These are phyloP conservation scores for Phytophthora tubulina DNA, from an alignment of 352 stramenopile genomes.

Conservation along the genomic window DNA sequence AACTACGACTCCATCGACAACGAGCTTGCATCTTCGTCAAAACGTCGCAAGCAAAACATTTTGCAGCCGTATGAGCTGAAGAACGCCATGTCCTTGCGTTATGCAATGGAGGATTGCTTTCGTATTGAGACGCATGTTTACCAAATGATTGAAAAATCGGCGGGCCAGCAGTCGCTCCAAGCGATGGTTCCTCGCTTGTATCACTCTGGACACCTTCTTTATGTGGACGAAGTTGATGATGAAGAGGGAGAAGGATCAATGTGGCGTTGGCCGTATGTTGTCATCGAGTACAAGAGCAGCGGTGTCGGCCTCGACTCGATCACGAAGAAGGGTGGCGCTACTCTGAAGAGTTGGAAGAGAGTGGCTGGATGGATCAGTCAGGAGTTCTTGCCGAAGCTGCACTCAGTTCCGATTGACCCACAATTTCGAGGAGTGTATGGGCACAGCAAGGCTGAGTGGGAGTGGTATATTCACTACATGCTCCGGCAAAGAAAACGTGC, in stretches of 20 bases:
- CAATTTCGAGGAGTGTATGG: constrained; percentile 62
- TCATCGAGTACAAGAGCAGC: constrained; percentile 73
- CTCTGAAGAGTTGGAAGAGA: constrained; percentile 53
- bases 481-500: constrained; percentile 69
- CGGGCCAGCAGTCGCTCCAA: constrained; percentile 26
- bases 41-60: constrained; percentile 56
- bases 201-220: constrained; percentile 60
- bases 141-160: constrained; percentile 52
- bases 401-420: constrained; percentile 61
- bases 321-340: constrained; percentile 63
- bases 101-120: constrained; percentile 82
- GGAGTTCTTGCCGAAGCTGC: constrained; percentile 69
- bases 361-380: constrained; percentile 70
- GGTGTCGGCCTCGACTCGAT: constrained; percentile 63
- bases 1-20: constrained; percentile 46
- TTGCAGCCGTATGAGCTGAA: constrained; percentile 67
- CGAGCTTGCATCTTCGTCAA: constrained; percentile 26
- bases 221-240: constrained; percentile 74
- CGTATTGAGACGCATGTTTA: constrained; percentile 72
- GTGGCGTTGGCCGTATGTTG: constrained; percentile 89
- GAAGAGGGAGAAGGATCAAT: constrained; percentile 68
- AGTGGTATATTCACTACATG: constrained; percentile 88
- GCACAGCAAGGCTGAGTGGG: constrained; percentile 73
- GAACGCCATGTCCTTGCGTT: constrained; percentile 63
- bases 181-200: constrained; percentile 62